Evolutionary conservation across 257 asterid species (phyloP), one percentile per base, ranked within the genome.

Genomic region (Solanum virginianum): DNA sequence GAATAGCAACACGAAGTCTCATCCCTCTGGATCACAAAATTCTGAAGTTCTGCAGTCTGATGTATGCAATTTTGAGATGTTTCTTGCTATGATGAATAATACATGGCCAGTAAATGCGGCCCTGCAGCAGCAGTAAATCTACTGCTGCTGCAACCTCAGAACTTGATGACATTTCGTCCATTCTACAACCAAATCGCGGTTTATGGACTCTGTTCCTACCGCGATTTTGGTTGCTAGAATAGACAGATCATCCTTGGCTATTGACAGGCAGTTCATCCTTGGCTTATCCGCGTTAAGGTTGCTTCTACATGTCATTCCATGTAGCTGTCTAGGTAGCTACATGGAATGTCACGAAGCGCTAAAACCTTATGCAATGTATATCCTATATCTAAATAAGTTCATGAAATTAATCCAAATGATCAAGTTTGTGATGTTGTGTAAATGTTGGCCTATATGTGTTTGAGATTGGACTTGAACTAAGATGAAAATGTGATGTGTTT

Each of bases 221-320:
- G 14, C 86, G 86, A 80, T 89, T 32, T 83, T 89, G 90, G 93
- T 85, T 89, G 89, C 83, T 86, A 84, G 80, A 56, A 54, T 12
- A 81, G 97, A 95, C 94, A 94, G 89, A 43, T 90, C 97, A 92
- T 94, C 87, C 97, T 93, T 91, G 93, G 93, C 93, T 91, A 82
- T 54, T 29, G 9, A 24, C 49, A 51, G 43, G 83, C 65, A 80
- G 43, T 54, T 80, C 83, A 80, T 80, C 87, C 94, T 90, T 94
- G 98, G 97, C 96, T 94, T 88, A 71, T 85, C n/a, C 4, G 82
- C 85, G 77, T 84, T 85, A 63, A 15, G 89, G 86, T 51, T 39
- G 47, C 84, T 80, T 63, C 66, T 75, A 17, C 13, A 36, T 68
- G 24, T 29, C 83, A 36, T 82, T 83, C 56, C 81, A 49, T 77